These are phyloP conservation scores for Gastrolobium villosum DNA, from an alignment of 306 rosid genomes.

Conservation along the genomic window DNA sequence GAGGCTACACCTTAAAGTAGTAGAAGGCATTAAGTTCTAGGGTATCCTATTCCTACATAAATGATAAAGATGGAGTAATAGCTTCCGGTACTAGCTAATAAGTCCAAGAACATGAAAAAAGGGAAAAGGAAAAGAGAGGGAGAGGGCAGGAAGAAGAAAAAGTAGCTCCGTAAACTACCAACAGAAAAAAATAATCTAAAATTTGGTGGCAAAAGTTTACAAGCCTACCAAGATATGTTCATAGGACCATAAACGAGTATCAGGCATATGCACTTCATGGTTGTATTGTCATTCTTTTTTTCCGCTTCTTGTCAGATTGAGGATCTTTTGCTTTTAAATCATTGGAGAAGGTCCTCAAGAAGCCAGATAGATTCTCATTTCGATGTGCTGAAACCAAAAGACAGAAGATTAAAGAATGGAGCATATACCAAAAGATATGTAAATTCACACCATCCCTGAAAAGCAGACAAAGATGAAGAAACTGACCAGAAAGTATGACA, in stretches of 20 bases:
- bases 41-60: not conserved
- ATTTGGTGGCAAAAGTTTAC: not conserved
- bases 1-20: not conserved
- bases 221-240: conserved; percentile 17
- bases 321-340: conserved; percentile 84
- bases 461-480: not conserved
- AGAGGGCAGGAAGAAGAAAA: not conserved
- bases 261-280: conserved; percentile 27
- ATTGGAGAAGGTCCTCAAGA: conserved; percentile 69
- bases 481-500: conserved; percentile 86
- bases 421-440: not conserved
- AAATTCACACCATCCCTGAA: not conserved
- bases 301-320: conserved; percentile 82
- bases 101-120: not conserved
- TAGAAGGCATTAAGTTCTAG: not conserved
- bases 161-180: not conserved
- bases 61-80: not conserved
- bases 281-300: conserved; percentile 64
- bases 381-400: conserved; percentile 76
- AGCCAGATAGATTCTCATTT: conserved; percentile 75
- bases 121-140: not conserved
- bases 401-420: not conserved
- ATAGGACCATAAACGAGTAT: not conserved
- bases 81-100: not conserved
- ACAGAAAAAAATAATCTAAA: not conserved